Conservation (phyloP, 768 basidiomycete genomes). For the Tulasnella sp. region DNA sequence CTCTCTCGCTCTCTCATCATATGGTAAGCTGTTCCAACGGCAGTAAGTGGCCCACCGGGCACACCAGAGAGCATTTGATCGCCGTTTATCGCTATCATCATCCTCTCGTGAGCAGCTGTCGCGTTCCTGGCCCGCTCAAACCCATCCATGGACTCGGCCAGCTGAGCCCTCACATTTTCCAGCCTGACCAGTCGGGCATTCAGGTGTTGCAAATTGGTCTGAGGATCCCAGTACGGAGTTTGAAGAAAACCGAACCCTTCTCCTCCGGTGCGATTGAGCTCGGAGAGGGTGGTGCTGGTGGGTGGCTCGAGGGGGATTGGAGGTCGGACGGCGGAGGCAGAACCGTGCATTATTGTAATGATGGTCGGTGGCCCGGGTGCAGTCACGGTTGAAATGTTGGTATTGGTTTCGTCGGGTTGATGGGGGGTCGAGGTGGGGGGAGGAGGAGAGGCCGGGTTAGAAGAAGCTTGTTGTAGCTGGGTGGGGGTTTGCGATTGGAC, state of each 20-base stretch:
- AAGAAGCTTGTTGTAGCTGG: background rate
- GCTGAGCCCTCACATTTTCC: background rate
- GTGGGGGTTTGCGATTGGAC: background rate
- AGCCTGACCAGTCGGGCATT: background rate
- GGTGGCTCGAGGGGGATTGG: constrained; percentile 1
- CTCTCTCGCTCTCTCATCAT: background rate
- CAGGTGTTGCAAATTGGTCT: background rate
- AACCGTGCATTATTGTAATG: background rate
- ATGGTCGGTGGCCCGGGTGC: background rate
- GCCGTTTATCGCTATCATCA: background rate
- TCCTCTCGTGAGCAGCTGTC: constrained; percentile 17
- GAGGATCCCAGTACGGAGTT: background rate
- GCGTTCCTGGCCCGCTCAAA: background rate
- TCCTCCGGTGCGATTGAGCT: background rate
- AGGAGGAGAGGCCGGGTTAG: background rate
- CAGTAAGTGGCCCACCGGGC: background rate
- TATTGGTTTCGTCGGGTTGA: background rate
- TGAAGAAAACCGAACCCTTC: background rate
- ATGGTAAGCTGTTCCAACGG: background rate
- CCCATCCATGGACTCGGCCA: background rate
- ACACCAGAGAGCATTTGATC: background rate
- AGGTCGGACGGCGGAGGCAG: constrained; percentile 1
- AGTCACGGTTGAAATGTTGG: constrained; percentile 7
- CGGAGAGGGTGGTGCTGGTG: constrained; percentile 1
- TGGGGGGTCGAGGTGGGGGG: background rate